These are phyloP conservation scores for Macrophomina tecta DNA, from an alignment of 2,329 filamentous ascomycete genomes.

Conservation along the genomic window DNA sequence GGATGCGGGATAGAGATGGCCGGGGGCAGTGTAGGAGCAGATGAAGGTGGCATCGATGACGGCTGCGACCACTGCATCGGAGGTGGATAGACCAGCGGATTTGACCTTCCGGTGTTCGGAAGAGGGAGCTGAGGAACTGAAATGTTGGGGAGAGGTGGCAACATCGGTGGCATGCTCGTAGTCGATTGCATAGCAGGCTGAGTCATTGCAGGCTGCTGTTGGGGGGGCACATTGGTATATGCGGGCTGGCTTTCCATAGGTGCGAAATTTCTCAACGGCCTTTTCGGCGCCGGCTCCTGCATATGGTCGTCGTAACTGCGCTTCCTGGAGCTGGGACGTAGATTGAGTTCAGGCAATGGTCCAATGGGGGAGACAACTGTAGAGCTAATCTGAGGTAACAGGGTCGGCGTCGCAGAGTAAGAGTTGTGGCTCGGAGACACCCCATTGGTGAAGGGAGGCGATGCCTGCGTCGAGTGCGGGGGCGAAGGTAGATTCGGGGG, in stretches of 20 bases:
- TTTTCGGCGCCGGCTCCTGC: conserved; percentile 64
- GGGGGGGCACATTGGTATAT: conserved; percentile 31
- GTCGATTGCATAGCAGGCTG: conserved; percentile 39
- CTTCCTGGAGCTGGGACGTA: conserved; percentile 55
- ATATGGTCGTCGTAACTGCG: conserved; percentile 62
- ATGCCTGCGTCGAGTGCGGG: conserved; percentile 57
- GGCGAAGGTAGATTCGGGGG: conserved; percentile 58
- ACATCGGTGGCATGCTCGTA: conserved; percentile 34
- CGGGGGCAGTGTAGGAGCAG: conserved; percentile 37
- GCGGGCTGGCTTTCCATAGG: conserved; percentile 10
- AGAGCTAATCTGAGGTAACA: conserved; percentile 49
- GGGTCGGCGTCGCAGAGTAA: conserved; percentile 47
- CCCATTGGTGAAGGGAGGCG: conserved; percentile 53
- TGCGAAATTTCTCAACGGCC: conserved; percentile 36
- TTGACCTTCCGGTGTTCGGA: conserved; percentile 64
- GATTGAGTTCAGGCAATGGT: conserved; percentile 49
- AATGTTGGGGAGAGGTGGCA: conserved; percentile 75
- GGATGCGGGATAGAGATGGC: conserved; percentile 37
- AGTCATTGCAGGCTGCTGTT: conserved; percentile 12
- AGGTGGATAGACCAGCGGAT: conserved; percentile 76
- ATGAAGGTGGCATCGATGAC: conserved; percentile 44
- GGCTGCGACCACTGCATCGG: conserved; percentile 59
- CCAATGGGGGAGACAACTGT: conserved; percentile 52
- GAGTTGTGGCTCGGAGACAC: conserved; percentile 50
- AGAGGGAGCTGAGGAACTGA: conserved; percentile 60